These are phyloP conservation scores for Corchorus capsularis DNA, from an alignment of 345 rosid species.

Conservation along the genomic window DNA sequence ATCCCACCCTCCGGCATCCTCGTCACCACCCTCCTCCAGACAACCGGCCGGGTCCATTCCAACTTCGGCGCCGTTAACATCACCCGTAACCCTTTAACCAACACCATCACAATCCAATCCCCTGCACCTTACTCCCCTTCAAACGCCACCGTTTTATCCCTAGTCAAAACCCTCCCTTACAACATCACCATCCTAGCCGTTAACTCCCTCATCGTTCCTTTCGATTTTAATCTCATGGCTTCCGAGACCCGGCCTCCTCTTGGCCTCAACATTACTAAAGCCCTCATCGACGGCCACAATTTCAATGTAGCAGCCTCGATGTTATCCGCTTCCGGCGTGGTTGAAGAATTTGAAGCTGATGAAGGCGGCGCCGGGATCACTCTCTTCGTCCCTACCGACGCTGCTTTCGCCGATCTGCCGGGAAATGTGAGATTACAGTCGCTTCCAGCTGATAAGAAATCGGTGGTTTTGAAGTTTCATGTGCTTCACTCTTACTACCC, in stretches of 20 bases:
- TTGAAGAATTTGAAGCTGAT: constrained; percentile 66
- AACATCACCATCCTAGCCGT: constrained; percentile 69
- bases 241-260: constrained; percentile 65
- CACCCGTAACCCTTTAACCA: constrained; percentile 53
- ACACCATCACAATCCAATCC: constrained; percentile 53
- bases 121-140: constrained; percentile 47
- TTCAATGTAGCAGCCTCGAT: constrained; percentile 85
- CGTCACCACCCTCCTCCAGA: constrained; percentile 72
- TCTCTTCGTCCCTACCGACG: constrained; percentile 81
- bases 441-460: constrained; percentile 68
- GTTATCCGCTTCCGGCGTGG: constrained; percentile 81
- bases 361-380: constrained; percentile 93
- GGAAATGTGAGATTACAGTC: constrained; percentile 62
- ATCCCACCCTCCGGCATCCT: constrained; percentile 58
- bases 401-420: constrained; percentile 77
- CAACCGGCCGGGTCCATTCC: constrained; percentile 66
- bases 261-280: constrained; percentile 72
- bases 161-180: constrained; percentile 59
- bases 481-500: constrained; percentile 93
- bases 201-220: constrained; percentile 61
- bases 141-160: constrained; percentile 61
- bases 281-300: constrained; percentile 75
- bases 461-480: constrained; percentile 71
- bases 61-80: constrained; percentile 79
- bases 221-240: constrained; percentile 68